Base-by-base conservation (phyloP, 768 basidiomycete genomes). In the Rhizopogon salebrosus region DNA sequence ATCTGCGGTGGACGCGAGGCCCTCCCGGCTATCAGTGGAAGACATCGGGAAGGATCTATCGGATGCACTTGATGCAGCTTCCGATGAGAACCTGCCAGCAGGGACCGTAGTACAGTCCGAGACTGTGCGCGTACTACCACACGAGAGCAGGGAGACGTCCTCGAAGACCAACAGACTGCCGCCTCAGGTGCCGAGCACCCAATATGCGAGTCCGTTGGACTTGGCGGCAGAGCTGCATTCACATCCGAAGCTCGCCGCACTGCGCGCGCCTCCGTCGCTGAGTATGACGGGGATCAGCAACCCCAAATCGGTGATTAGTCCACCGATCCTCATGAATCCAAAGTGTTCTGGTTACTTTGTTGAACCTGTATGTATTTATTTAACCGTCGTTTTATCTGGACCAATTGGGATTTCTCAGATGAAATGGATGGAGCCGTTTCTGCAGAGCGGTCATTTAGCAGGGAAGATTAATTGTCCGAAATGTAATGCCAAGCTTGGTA, bases 281-380 rank as follows among this genome's bases (percentile, higher is more conserved):
- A 49, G 36, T 38, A 70, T 68, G 68, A 70, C 66, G 6, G 56
- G 63, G 20, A 26, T 70, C 31, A 57, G 56, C 20, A 59, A 55
- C 11, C 4, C 45, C 13, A 58, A 41, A 59, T 55, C 53, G 51
- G 51, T 41, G 37, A 18, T 62, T 41, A 84, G 83, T 52, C 76
- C 81, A 2, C 87, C 89, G 3, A 87, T 89, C 35, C 66, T 95
- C 42, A 69, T 77, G 34, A 91, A 94, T 62, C 74, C 87, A 13
- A 85, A 86, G 61, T 98, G 97, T 69, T 95, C 94, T 1, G 95
- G 94, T 7, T 99, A 99, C 68, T 98, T 98, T 64, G 83, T 98
- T 41, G 95, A 98, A 66, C 93, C 94, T 31, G 92, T 97, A 62
- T 60, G 89, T 77, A 7, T 20, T 20, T 53, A 42, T 34, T 39